Conservation (phyloP, 441 rosid species). For the Jatropha multifida region DNA sequence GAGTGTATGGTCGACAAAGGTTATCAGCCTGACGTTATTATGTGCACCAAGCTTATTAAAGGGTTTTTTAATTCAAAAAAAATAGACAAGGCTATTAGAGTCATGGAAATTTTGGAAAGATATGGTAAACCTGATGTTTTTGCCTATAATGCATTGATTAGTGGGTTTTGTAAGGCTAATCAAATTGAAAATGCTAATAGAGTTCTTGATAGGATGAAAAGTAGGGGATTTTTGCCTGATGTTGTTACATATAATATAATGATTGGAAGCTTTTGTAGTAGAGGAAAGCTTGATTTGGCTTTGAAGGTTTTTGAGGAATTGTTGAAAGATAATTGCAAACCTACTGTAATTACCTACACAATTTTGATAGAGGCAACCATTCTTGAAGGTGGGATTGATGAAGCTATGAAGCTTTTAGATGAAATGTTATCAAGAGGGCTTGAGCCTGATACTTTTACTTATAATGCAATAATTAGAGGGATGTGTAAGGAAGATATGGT, state of each 20-base stretch:
- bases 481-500: conserved; percentile 68
- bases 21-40: conserved; percentile 58
- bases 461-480: conserved; percentile 70
- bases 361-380: conserved; percentile 74
- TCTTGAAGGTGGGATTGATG: conserved; percentile 48
- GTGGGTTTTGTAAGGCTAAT: conserved; percentile 73
- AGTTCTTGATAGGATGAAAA: conserved; percentile 65
- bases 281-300: conserved; percentile 68
- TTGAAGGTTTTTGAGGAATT: conserved; percentile 59
- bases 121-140: conserved; percentile 71
- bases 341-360: conserved; percentile 75
- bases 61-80: conserved; percentile 60
- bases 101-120: conserved; percentile 73
- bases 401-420: conserved; percentile 71
- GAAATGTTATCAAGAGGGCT: conserved; percentile 71
- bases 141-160: conserved; percentile 74
- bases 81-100: conserved; percentile 56
- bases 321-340: conserved; percentile 58
- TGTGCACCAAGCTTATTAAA: conserved; percentile 76
- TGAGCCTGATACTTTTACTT: conserved; percentile 60
- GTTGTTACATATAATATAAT: conserved; percentile 78
- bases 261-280: conserved; percentile 67
- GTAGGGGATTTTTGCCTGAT: conserved; percentile 63
- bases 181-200: conserved; percentile 50
- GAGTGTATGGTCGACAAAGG: conserved; percentile 63